Base-by-base conservation (phyloP, 2,329 filamentous ascomycete genomes). In the Scedosporium minutisporum region DNA sequence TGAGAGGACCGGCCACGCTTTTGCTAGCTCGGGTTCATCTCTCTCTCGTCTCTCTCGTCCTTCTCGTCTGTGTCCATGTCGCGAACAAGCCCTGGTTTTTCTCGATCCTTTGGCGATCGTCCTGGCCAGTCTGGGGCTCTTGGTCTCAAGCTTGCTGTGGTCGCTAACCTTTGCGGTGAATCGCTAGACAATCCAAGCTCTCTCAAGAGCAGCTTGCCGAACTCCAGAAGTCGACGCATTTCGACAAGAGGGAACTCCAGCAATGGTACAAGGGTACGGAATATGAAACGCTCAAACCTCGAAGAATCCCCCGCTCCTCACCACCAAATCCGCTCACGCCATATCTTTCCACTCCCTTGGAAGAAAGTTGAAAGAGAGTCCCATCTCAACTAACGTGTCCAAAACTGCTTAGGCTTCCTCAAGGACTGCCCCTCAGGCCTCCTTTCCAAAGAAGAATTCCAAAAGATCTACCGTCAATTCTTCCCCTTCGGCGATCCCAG, bases 381-480 rank as follows among this genome's bases (percentile, higher is more conserved):
- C 12, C 12, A 14, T 23, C 10, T 29, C 27, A 14, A 14, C 33
- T 33, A 10, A 38, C 33, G 10, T 38, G 9, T n/a, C 48, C 60
- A 57, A 14, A 38, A 38, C 9, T 41, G 12, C 23, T 69, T 70
- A 97, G 93, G 93, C 67, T 97, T 99, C 80, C 83, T 97, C 65
- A 97, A 97, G 81, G 95, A 99, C 77, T 99, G 95, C 77, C 95
- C 95, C 4, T 93, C 90, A 51, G 95, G 95, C 75, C 96, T 92
- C 82, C 88, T 99, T 74, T 95, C 91, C 71, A 99, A 97, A 78
- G 89, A 96, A 73, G 95, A 99, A 77, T 99, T 99, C 76, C 95
- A 97, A 77, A 97, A 97, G 80, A 99, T 99, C 72, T 99, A 99
- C 78, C 91, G 95, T 70, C 95, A 97, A 76, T 99, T 99, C 84